Evolutionary conservation across 257 asterid species (phyloP), one percentile per base, ranked within the genome.

Genomic region (Fraxinus pennsylvanica): DNA sequence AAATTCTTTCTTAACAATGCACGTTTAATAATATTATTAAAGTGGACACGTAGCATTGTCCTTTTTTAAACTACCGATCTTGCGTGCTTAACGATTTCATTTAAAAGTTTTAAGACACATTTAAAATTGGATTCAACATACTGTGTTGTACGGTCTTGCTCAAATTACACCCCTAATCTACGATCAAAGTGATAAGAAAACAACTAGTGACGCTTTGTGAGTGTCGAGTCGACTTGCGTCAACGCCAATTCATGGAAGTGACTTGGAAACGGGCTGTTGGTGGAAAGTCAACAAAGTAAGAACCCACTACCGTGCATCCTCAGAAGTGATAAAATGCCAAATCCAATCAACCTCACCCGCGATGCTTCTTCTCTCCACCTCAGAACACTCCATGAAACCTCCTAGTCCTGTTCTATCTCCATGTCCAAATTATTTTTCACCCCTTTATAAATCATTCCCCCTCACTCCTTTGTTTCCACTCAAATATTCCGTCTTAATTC

Each of bases 391-490:
- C 14, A 25, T 21, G 91, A 90, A 85, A 27, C 81, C 78, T 30
- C 33, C 3, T 30, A 1, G 33, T 39, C 90, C 61, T 43, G 6
- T 30, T 52, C 1, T 14, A 32, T 1, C 33, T 63, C 68, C 35
- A 0, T 9, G 0, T 9, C 33, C 17, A 27, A 50, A 47, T 50
- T 67, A 13, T 80, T 76, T 77, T 77, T 68, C 71, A 14, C 65
- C 52, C 83, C 87, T 87, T 71, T 82, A 85, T 88, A 88, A 82
- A 63, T 63, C 65, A 9, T 4, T 22, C 71, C 75, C 22, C 79
- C 41, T 25, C 92, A 81, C 90, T 83, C 80, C 71, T 63, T 17
- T 8, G 65, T 83, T 76, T 83, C 88, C 88, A 91, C 94, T 91
- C 89, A 69, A 66, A 63, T 63, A 9, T 63, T 25, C 39, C 5